These are phyloP conservation scores for Sporobolomyces pararoseus DNA, from an alignment of 768 basidiomycete genomes.

Conservation along the genomic window DNA sequence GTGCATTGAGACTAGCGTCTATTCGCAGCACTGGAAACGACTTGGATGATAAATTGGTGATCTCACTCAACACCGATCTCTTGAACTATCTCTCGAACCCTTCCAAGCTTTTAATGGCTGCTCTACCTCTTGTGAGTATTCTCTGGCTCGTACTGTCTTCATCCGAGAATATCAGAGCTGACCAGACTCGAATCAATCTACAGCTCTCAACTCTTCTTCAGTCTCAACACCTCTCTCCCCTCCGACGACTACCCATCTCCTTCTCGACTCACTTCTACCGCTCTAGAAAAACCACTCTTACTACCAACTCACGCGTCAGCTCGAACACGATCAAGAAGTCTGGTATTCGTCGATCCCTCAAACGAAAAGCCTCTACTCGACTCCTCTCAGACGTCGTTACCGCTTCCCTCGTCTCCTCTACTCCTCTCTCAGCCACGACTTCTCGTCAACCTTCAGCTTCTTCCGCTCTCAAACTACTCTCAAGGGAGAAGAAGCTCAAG, in stretches of 20 bases:
- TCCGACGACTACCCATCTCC: background rate
- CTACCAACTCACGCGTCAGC: no score
- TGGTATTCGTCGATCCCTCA: background rate
- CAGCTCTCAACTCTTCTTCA: background rate
- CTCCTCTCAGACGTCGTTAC: background rate
- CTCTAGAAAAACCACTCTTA: background rate
- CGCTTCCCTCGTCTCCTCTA: background rate
- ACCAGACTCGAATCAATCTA: background rate
- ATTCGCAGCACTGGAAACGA: background rate
- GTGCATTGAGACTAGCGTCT: background rate
- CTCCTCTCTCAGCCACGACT: no score
- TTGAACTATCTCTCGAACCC: background rate
- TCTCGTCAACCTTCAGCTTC: background rate
- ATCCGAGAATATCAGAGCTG: background rate
- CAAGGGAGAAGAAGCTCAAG: no score
- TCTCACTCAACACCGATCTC: background rate
- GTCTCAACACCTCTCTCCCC: background rate
- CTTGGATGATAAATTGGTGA: background rate
- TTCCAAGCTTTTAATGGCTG: background rate
- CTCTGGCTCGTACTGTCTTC: background rate
- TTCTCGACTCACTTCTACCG: background rate
- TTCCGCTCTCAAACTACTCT: no score
- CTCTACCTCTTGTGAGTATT: background rate
- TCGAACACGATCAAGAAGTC: no score
- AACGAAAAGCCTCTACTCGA: slow-evolving; percentile 3